A percentile compares a stretch with the other conserved stretches of the same genome.
Evolutionary conservation across 163 green algal genomes (phyloP).

Genomic region (Chlamydomonas reinhardtii): DNA sequence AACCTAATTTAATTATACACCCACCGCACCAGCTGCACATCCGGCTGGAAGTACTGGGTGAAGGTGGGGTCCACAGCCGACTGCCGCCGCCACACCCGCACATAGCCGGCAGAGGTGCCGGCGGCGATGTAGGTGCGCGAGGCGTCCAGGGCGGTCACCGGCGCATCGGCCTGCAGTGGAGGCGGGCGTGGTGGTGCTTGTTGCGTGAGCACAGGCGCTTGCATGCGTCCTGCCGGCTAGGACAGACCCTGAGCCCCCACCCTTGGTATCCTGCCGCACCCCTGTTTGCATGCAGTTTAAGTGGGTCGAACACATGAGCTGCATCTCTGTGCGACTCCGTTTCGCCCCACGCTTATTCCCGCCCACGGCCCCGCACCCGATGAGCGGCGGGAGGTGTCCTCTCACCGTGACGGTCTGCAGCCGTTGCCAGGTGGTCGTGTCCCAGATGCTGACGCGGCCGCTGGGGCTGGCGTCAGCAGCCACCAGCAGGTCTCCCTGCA

Average conservation of each 20-base stretch:
- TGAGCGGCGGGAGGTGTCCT: too few relatives aligned
- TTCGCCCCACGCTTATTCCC: too few relatives aligned
- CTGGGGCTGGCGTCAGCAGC: constrained; percentile 38
- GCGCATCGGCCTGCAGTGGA: constrained; percentile 22
- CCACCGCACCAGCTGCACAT: constrained; percentile 1
- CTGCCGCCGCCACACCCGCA: constrained; percentile 48
- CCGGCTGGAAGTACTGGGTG: constrained; percentile 26
- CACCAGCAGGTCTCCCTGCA: constrained; percentile 30
- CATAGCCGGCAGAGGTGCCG: constrained; percentile 35
- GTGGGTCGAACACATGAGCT: too few relatives aligned
- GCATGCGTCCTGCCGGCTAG: too few relatives aligned
- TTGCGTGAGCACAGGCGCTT: too few relatives aligned
- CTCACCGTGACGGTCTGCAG: constrained; percentile 38
- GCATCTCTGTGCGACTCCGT: too few relatives aligned
- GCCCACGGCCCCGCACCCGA: too few relatives aligned
- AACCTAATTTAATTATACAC: too few relatives aligned
- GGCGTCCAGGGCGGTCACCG: constrained; percentile 21
- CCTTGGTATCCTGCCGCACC: too few relatives aligned
- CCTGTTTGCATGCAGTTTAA: too few relatives aligned
- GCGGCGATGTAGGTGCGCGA: constrained; percentile 41
- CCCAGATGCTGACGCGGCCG: constrained; percentile 42
- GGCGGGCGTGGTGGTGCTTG: too few relatives aligned
- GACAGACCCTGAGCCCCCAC: too few relatives aligned
- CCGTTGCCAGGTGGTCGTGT: constrained; percentile 21
- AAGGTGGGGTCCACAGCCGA: constrained; percentile 22